These are phyloP conservation scores for Heterobasidion irregulare DNA, from an alignment of 1,284 basidiomycete genomes.

Conservation along the genomic window DNA sequence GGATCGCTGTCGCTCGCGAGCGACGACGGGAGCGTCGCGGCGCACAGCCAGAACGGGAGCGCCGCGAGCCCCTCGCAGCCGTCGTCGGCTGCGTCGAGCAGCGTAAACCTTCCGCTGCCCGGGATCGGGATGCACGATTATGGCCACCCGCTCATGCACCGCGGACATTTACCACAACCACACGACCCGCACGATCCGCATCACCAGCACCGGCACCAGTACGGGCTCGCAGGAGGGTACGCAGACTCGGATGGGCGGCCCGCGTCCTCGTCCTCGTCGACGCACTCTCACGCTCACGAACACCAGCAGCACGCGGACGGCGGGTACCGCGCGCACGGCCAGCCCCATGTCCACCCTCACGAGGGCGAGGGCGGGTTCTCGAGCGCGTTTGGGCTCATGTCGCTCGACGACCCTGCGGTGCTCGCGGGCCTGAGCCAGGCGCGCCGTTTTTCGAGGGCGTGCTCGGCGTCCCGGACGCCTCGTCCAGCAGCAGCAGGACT, in stretches of 20 bases:
- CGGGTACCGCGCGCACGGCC: not conserved
- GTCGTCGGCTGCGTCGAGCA: conserved; percentile 30
- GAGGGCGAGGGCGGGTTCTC: conserved; percentile 35
- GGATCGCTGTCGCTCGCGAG: conserved; percentile 8
- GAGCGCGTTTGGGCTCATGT: conserved; percentile 62
- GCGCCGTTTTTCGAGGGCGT: conserved; percentile 51
- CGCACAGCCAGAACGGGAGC: not conserved
- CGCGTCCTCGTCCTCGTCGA: not conserved
- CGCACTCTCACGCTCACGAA: not conserved
- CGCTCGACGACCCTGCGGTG: conserved; percentile 58
- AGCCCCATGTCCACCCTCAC: not conserved
- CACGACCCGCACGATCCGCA: not conserved
- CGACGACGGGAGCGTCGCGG: conserved; percentile 4
- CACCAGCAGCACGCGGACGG: too few relatives aligned
- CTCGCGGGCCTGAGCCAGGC: conserved; percentile 48
- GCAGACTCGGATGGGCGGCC: not conserved
- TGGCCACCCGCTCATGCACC: not conserved
- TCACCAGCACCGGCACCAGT: not conserved
- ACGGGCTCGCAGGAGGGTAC: not conserved
- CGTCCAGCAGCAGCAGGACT: not conserved
- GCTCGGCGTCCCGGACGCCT: conserved; percentile 8
- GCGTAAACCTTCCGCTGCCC: conserved; percentile 29
- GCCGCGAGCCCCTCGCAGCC: conserved; percentile 21
- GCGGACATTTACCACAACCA: not conserved
- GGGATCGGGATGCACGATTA: not conserved